Percentiles rank a stretch among this genome's conserved stretches.
Conservation (phyloP, 352 stramenopile species). For the Pythium utonaiense region DNA sequence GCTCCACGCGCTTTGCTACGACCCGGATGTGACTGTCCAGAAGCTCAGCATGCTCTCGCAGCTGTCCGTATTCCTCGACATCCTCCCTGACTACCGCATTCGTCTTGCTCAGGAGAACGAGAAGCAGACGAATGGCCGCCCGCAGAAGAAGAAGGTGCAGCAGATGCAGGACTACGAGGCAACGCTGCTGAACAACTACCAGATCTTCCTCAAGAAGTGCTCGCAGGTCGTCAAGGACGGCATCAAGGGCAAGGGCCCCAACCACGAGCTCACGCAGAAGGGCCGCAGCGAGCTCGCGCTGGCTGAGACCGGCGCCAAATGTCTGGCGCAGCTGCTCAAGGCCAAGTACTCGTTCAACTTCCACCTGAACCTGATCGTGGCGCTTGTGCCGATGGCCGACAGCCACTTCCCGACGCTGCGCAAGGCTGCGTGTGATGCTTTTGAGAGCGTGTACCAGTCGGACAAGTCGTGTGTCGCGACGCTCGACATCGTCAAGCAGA, state of each 20-base stretch:
- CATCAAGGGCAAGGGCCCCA: conserved; percentile 49
- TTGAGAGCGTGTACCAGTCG: conserved; percentile 65
- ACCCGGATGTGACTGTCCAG: conserved; percentile 71
- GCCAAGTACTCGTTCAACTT: conserved; percentile 88
- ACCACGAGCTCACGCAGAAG: conserved; percentile 31
- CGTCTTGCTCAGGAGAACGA: conserved; percentile 81
- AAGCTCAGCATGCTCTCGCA: conserved; percentile 91
- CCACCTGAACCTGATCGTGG: conserved; percentile 79
- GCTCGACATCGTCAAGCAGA: conserved; percentile 80
- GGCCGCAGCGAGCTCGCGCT: conserved; percentile 49
- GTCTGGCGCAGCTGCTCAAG: conserved; percentile 74
- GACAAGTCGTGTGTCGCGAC: conserved; percentile 69
- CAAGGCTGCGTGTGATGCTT: conserved; percentile 53
- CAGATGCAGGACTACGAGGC: conserved; percentile 84
- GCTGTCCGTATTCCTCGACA: conserved; percentile 94
- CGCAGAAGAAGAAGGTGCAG: conserved; percentile 85
- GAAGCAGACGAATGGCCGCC: conserved; percentile 62
- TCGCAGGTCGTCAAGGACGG: conserved; percentile 55
- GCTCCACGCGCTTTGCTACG: conserved; percentile 60
- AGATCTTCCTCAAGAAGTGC: conserved; percentile 80
- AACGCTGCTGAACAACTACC: conserved; percentile 74
- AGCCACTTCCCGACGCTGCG: conserved; percentile 52
- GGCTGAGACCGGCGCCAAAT: conserved; percentile 67
- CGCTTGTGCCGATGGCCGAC: conserved; percentile 78
- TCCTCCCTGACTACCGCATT: conserved; percentile 95